phyloP scores from a whole-genome alignment of 176 grass and related monocot species.

The Carex cristatella region DNA sequence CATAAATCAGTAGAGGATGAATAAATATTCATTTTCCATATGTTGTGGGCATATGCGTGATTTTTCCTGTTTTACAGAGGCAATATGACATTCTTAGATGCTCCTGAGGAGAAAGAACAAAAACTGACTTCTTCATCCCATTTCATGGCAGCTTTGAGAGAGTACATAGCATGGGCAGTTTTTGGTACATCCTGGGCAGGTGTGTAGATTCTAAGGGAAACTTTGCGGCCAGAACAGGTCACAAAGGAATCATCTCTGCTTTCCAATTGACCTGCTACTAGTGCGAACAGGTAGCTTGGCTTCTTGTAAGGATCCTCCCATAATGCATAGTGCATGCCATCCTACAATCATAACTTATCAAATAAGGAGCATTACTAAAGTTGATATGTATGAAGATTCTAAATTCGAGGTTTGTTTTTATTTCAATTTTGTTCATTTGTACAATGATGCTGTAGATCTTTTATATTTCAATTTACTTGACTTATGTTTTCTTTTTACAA shows the following conservation, averaged over 20 bases:
- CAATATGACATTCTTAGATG: neutral
- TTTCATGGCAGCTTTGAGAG: constrained; percentile 99
- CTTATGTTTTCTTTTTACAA: neutral
- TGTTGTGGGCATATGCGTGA: neutral
- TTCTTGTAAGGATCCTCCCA: constrained; percentile 98
- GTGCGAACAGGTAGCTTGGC: constrained; percentile 93
- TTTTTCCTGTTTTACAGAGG: neutral
- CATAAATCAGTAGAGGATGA: neutral
- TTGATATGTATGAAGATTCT: neutral
- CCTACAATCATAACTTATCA: constrained; percentile 35
- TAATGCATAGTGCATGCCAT: constrained; percentile 71
- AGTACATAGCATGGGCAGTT: constrained; percentile 98
- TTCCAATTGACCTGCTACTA: constrained; percentile 91
- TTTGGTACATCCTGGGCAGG: constrained; percentile 93
- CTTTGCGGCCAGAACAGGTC: constrained; percentile 78
- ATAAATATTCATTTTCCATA: too few species aligned
- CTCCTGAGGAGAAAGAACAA: neutral
- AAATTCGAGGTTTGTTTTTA: neutral
- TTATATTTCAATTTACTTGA: neutral
- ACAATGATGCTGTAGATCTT: neutral
- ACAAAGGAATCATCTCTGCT: constrained; percentile 82
- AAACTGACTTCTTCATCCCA: constrained; percentile 90
- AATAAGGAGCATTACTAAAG: neutral
- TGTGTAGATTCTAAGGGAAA: constrained; percentile 83
- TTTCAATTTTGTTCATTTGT: neutral